A percentile compares a stretch with the other conserved stretches of the same genome.
Conservation (phyloP, 2,329 filamentous ascomycete species). For the Cercospora citrullina region DNA sequence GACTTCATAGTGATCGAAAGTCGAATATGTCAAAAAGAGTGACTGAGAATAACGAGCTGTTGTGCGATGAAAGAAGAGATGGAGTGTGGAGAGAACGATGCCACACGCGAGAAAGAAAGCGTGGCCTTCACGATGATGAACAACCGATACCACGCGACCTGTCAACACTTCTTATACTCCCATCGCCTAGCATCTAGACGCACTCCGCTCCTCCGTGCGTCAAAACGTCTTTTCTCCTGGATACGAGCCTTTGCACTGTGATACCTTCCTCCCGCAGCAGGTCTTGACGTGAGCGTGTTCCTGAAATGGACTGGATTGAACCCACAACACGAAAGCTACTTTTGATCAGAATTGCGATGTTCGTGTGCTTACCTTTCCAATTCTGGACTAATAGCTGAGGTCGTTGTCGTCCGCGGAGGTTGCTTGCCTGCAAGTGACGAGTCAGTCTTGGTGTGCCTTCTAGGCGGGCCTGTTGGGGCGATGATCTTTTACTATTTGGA, state of each 20-base stretch:
- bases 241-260: neutral
- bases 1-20: constrained; percentile 5
- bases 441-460: neutral
- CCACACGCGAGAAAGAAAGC: neutral
- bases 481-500: neutral
- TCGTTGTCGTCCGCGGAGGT: neutral
- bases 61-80: neutral
- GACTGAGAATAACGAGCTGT: neutral
- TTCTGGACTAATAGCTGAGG: neutral
- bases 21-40: neutral
- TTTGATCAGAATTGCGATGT: neutral
- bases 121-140: neutral
- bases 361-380: neutral
- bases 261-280: neutral
- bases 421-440: neutral
- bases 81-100: neutral
- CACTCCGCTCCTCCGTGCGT: neutral
- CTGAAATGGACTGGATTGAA: neutral
- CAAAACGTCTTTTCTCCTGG: neutral
- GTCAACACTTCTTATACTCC: neutral
- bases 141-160: neutral
- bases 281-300: neutral
- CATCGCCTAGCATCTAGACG: neutral
- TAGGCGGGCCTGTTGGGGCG: neutral
- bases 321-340: neutral